Percentiles rank a stretch among this genome's conserved stretches.
These are phyloP conservation scores for Penicillium longicatenatum DNA, from an alignment of 495 filamentous ascomycete genomes.

Conservation along the genomic window DNA sequence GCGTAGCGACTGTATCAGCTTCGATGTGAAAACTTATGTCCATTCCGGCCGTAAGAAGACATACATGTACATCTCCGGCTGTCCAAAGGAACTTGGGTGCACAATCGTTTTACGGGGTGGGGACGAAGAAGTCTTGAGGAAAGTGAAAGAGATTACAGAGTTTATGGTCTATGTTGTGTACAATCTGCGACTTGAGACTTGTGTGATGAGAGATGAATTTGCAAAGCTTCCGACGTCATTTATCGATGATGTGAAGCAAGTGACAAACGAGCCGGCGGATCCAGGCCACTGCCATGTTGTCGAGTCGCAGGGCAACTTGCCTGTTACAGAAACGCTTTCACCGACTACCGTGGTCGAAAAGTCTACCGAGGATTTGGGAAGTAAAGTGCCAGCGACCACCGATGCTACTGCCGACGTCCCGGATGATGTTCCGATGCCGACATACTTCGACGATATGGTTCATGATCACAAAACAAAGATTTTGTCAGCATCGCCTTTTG, in stretches of 20 bases:
- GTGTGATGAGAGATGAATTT: conserved; percentile 93
- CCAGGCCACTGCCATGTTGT: background rate
- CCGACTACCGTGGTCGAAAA: conserved; percentile 24
- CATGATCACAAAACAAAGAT: conserved; percentile 88
- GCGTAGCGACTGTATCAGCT: conserved; percentile 77
- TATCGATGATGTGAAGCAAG: conserved; percentile 29
- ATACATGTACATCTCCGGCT: conserved; percentile 93
- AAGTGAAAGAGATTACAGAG: conserved; percentile 92
- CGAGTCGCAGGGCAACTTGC: background rate
- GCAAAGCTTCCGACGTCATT: conserved; percentile 77
- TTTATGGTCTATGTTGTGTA: conserved; percentile 99
- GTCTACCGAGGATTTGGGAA: conserved; percentile 16
- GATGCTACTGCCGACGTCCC: conserved; percentile 63
- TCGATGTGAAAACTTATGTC: conserved; percentile 94
- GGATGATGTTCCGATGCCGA: conserved; percentile 85
- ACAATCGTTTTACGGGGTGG: conserved; percentile 93
- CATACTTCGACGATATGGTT: conserved; percentile 92
- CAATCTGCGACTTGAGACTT: conserved; percentile 95
- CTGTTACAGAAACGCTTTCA: conserved; percentile 4
- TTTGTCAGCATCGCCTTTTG: conserved; percentile 94
- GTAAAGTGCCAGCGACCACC: conserved; percentile 17
- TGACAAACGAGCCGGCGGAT: conserved; percentile 8
- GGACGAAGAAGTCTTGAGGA: conserved; percentile 64
- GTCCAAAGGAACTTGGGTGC: conserved; percentile 89
- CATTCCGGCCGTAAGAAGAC: conserved; percentile 83